Percentiles rank a stretch among this genome's conserved stretches.
phyloP scores from a whole-genome alignment of 768 basidiomycete species.

The Podaxis pistillaris region DNA sequence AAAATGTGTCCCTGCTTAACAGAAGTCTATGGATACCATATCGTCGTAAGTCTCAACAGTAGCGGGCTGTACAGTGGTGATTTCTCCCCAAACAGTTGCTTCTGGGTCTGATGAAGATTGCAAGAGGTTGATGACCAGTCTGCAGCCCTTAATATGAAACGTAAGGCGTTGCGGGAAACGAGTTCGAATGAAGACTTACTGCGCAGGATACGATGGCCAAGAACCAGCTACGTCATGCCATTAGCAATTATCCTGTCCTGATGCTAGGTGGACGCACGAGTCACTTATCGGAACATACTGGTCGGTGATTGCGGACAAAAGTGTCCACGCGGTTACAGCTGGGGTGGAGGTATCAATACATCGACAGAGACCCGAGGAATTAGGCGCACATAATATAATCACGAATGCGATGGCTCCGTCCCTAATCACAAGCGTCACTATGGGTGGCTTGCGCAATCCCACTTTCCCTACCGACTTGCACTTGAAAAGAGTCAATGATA shows the following conservation, averaged over 20 bases:
- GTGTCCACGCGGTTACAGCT: conserved; percentile 24
- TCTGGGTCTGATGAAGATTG: conserved; percentile 10
- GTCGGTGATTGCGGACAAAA: conserved; percentile 21
- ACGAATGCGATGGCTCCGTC: conserved; percentile 36
- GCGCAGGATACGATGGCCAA: conserved; percentile 27
- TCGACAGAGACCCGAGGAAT: background rate
- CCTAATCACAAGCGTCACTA: conserved; percentile 33
- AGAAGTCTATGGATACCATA: background rate
- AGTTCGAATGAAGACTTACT: conserved; percentile 17
- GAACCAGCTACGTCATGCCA: conserved; percentile 23
- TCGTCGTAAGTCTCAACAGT: conserved; percentile 12
- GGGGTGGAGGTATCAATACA: background rate
- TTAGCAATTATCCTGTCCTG: background rate
- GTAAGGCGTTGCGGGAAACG: background rate
- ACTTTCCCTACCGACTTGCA: conserved; percentile 24
- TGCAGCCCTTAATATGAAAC: conserved; percentile 21
- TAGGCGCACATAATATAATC: conserved; percentile 29
- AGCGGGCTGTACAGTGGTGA: conserved; percentile 18
- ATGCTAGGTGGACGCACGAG: conserved; percentile 20
- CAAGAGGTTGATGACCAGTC: conserved; percentile 26
- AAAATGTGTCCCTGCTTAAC: background rate
- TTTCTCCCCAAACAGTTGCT: background rate
- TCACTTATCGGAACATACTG: conserved; percentile 25
- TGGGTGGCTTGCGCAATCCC: conserved; percentile 32
- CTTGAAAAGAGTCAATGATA: conserved; percentile 30